phyloP scores from a whole-genome alignment of 805 yeast genomes.

The Metschnikowia amazonensis region DNA sequence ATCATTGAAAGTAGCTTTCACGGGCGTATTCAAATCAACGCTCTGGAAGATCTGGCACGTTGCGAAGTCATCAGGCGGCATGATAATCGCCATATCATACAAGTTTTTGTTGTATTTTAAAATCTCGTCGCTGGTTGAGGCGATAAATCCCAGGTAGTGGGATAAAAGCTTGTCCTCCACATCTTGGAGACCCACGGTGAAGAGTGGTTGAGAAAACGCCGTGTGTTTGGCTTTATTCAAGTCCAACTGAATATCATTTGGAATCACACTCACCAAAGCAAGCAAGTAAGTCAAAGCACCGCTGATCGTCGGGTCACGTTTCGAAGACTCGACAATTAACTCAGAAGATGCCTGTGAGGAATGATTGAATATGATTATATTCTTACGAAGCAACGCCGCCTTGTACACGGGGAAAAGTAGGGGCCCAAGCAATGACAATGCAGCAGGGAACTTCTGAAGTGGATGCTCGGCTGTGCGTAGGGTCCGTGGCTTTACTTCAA shows the following conservation, averaged over 20 bases:
- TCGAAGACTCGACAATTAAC: constrained; percentile 9
- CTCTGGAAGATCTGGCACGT: constrained; percentile 12
- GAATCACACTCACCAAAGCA: constrained; percentile 59
- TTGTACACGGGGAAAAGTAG: constrained; percentile 62
- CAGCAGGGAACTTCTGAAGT: constrained; percentile 38
- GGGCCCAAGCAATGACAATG: constrained; percentile 58
- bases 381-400: constrained; percentile 53
- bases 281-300: constrained; percentile 55
- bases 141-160: constrained; percentile 44
- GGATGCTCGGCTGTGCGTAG: constrained; percentile 33
- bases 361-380: constrained; percentile 39
- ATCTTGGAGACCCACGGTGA: constrained; percentile 61
- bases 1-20: constrained; percentile 35
- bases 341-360: constrained; percentile 10
- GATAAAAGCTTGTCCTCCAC: constrained; percentile 24
- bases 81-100: constrained; percentile 44
- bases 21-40: constrained; percentile 10
- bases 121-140: constrained; percentile 65
- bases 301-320: constrained; percentile 14
- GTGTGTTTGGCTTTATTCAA: constrained; percentile 10
- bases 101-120: constrained; percentile 49
- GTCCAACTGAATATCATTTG: constrained; percentile 45
- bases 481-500: constrained; percentile 6
- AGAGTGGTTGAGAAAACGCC: constrained; percentile 47
- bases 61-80: constrained; percentile 16